phyloP scores from a whole-genome alignment of 345 rosid genomes.

The Linum lewisii region DNA sequence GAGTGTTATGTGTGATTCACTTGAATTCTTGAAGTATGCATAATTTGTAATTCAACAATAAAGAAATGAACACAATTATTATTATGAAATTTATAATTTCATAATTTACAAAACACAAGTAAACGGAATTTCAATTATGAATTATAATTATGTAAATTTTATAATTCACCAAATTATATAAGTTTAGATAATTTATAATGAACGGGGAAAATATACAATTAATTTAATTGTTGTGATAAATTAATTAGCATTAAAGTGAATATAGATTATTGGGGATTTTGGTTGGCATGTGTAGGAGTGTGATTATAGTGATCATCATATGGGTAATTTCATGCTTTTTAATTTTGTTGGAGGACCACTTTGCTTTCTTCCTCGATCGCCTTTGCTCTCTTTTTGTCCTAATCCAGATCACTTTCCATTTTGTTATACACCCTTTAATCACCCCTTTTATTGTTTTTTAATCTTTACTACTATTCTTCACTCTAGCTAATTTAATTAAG shows the following conservation, averaged over 20 bases:
- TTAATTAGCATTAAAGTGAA: constrained; percentile 19
- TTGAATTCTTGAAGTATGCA: no score
- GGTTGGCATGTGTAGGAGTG: constrained; percentile 25
- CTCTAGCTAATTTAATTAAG: neutral
- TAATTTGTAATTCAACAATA: no score
- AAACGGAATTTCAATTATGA: no score
- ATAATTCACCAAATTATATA: no score
- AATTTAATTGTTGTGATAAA: neutral
- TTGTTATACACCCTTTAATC: neutral
- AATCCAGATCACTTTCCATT: neutral
- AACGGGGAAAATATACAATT: constrained; percentile 16
- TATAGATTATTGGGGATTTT: constrained; percentile 15
- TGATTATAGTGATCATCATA: constrained; percentile 25
- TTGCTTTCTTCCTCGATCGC: neutral
- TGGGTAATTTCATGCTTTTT: constrained; percentile 2
- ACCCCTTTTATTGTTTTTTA: neutral
- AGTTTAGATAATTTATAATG: no score
- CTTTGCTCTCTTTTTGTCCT: neutral
- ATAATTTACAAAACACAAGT: no score
- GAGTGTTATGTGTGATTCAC: no score
- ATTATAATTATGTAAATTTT: no score
- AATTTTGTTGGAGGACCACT: constrained; percentile 7
- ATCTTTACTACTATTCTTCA: neutral
- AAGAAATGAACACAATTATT: no score
- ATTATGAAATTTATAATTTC: no score